Evolutionary conservation across 345 rosid genomes (phyloP).

Genomic region (Luvunga scandens): DNA sequence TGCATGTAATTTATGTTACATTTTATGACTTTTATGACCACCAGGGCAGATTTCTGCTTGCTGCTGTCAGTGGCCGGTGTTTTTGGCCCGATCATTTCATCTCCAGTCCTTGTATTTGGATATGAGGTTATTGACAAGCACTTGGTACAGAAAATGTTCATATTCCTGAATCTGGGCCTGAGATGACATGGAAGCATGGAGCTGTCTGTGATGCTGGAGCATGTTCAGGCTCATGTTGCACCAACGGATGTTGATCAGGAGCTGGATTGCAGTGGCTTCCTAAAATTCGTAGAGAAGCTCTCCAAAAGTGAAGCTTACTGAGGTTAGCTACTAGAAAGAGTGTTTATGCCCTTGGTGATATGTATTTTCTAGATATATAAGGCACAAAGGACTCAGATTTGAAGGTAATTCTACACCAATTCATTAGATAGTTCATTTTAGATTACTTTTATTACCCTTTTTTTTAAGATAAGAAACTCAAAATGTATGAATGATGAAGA

Average conservation of each 20-base stretch:
- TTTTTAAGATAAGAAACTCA: too few relatives aligned
- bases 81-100: constrained; percentile 85
- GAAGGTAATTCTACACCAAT: constrained; percentile 59
- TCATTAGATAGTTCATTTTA: neutral
- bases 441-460: constrained; percentile 6
- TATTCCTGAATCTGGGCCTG: constrained; percentile 76
- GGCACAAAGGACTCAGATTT: constrained; percentile 93
- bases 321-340: constrained; percentile 97
- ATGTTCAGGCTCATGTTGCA: constrained; percentile 99
- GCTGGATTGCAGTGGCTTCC: constrained; percentile 99
- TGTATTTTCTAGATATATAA: constrained; percentile 91
- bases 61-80: constrained; percentile 98
- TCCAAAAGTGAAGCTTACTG: constrained; percentile 92
- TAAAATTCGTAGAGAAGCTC: constrained; percentile 81
- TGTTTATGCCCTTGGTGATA: constrained; percentile 98
- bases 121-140: constrained; percentile 85
- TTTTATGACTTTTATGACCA: constrained; percentile 12
- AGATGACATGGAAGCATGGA: constrained; percentile 94
- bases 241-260: constrained; percentile 99
- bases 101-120: constrained; percentile 87
- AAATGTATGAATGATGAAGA: too few relatives aligned
- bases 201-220: constrained; percentile 93
- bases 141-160: constrained; percentile 63
- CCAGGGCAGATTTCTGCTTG: constrained; percentile 97
- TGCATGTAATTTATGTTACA: constrained; percentile 6